Percentiles rank a stretch among this genome's conserved stretches.
Conservation (phyloP, 1,284 basidiomycete species). For the Golubevia pallescens region DNA sequence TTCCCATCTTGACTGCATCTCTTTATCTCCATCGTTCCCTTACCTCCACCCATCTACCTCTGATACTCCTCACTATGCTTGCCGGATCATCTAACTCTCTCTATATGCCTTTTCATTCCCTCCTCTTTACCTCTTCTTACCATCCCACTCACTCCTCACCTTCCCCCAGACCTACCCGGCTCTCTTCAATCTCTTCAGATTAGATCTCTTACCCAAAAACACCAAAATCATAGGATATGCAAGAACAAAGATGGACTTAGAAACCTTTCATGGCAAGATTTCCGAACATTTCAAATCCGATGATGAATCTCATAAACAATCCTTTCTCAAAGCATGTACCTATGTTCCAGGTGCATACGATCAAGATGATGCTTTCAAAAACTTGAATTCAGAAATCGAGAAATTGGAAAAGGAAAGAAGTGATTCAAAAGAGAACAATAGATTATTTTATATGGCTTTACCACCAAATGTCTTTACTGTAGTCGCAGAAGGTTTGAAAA, state of each 20-base stretch:
- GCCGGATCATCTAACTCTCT: too few species aligned
- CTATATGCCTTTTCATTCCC: too few species aligned
- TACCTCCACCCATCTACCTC: too few species aligned
- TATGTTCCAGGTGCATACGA: conserved; percentile 61
- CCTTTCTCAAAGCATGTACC: conserved; percentile 49
- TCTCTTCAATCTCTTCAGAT: conserved; percentile 52
- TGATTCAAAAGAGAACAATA: conserved; percentile 27
- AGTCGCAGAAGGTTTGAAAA: conserved; percentile 55
- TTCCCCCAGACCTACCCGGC: conserved; percentile 52
- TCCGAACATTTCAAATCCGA: conserved; percentile 37
- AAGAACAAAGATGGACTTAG: conserved; percentile 61
- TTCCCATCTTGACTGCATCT: too few species aligned
- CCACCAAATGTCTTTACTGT: conserved; percentile 60
- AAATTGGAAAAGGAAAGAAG: conserved; percentile 1
- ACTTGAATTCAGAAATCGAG: conserved; percentile 47
- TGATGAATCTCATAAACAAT: conserved; percentile 33
- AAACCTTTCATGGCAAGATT: conserved; percentile 57
- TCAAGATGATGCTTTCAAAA: conserved; percentile 49
- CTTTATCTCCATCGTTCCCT: too few species aligned
- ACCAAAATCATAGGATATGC: conserved; percentile 64
- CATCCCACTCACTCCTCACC: too few species aligned
- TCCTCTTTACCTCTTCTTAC: too few species aligned
- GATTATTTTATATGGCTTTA: conserved; percentile 62
- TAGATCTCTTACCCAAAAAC: conserved; percentile 63
- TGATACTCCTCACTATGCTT: too few species aligned